Evolutionary conservation across 805 yeast species (phyloP), one percentile per base, ranked within the genome.

Genomic region (Brettanomyces naardenensis): DNA sequence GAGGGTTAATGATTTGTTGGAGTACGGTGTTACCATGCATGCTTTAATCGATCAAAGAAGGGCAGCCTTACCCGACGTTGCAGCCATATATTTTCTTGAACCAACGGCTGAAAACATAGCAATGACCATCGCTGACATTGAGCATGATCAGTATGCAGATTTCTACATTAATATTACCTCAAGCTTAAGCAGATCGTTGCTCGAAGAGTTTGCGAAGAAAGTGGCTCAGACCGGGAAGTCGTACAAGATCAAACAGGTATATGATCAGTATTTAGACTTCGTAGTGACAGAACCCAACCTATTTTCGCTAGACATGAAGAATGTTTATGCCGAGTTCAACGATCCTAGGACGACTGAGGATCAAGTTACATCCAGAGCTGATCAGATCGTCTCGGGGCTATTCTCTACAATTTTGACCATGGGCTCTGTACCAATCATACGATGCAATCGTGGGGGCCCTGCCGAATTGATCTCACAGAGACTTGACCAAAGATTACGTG

Each of bases 381-480:
- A 78, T 45, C 57, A 64, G 21, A 77, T 90, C 27, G 86, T 95
- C 15, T 73, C 69, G 46, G 97, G 97, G 0, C 61, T 92, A 34
- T 83, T 86, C 54, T 80, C 90, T 34, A 68, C 84, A 10, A 71
- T 92, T 7, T 71, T 88, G 47, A 86, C 95, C 9, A 66, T 78
- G 54, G 85, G 81, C 11, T 70, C 78, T 6, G 75, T 92, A 23
- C 99, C 99, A 1, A 78, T 92, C 36, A 86, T 92, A 44, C 74
- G 99, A 51, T 81, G 95, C 37, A 89, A 92, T 32, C 69, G 80
- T 30, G 94, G 94, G 35, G 96, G 96, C 1, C 94, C 99, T 0
- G 97, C 97, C 2, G 97, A 92, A 56, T 72, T 89, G 54, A 83
- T 92, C 28, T 95, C 97, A 2, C 83, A 81, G 48, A 84, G 81